Conservation (phyloP, 164 flowering plant species). For the Euptelea pleiosperma region DNA sequence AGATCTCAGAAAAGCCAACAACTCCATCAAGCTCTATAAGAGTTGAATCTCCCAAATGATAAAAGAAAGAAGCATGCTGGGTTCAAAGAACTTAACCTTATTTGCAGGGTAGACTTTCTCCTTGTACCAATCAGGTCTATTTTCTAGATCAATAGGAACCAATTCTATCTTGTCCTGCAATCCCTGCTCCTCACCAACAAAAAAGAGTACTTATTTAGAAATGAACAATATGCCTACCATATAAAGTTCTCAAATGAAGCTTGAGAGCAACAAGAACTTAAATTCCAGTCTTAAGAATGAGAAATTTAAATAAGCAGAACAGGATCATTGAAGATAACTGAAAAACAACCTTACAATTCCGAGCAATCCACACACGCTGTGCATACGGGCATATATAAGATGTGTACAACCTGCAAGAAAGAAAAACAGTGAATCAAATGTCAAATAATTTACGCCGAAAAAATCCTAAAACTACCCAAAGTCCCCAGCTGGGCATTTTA, state of each 20-base stretch:
- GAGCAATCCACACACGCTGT: too few relatives aligned
- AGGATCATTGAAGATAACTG: slow-evolving; percentile 5
- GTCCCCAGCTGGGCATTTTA: not conserved
- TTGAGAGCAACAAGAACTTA: not conserved
- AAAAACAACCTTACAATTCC: slow-evolving; percentile 40
- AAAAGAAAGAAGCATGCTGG: too few relatives aligned
- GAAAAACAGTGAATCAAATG: not conserved
- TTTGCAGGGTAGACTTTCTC: slow-evolving; percentile 68
- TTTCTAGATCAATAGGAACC: slow-evolving; percentile 49
- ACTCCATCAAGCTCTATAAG: too few relatives aligned
- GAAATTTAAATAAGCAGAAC: too few relatives aligned
- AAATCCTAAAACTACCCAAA: not conserved
- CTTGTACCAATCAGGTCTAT: slow-evolving; percentile 74
- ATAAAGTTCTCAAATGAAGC: too few relatives aligned
- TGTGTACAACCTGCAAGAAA: slow-evolving; percentile 50
- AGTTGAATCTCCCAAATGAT: too few relatives aligned
- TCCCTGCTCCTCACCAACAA: slow-evolving; percentile 41
- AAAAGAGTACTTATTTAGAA: not conserved
- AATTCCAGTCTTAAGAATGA: too few relatives aligned
- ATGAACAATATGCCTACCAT: not conserved
- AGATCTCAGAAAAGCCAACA: too few relatives aligned
- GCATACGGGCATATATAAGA: slow-evolving; percentile 65
- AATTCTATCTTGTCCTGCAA: slow-evolving; percentile 58
- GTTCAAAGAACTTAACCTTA: slow-evolving; percentile 48
- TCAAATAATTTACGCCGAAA: not conserved